Conservation (phyloP, 345 rosid genomes). For the Eucalyptus urophylla region DNA sequence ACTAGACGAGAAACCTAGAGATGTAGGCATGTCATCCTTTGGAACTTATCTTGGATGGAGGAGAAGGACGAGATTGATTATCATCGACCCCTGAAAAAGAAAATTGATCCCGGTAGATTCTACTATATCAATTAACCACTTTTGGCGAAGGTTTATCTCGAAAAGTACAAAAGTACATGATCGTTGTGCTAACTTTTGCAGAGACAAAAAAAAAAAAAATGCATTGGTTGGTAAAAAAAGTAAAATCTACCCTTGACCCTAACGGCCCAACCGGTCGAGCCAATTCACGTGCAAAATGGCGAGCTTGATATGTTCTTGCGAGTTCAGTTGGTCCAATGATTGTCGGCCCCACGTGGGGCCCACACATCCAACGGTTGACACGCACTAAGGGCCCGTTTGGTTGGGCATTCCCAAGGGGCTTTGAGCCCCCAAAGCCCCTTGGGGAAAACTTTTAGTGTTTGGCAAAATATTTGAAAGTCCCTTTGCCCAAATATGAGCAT, state of each 20-base stretch:
- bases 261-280: neutral
- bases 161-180: neutral
- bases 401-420: too few relatives aligned
- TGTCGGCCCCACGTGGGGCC: neutral
- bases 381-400: too few relatives aligned
- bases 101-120: neutral
- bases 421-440: too few relatives aligned
- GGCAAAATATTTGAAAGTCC: too few relatives aligned
- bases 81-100: neutral
- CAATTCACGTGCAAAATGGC: neutral
- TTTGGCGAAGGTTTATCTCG: neutral
- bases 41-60: neutral
- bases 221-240: neutral
- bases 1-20: neutral
- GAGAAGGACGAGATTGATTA: neutral
- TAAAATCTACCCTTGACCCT: neutral
- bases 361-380: neutral
- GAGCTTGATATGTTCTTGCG: neutral
- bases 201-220: neutral
- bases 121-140: neutral
- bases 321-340: neutral
- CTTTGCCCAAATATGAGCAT: too few relatives aligned
- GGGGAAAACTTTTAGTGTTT: too few relatives aligned
- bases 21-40: neutral
- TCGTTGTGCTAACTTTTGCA: neutral